Evolutionary conservation across 2,329 filamentous ascomycete species (phyloP), one percentile per base, ranked within the genome.

Genomic region (Calonectria honghensis): DNA sequence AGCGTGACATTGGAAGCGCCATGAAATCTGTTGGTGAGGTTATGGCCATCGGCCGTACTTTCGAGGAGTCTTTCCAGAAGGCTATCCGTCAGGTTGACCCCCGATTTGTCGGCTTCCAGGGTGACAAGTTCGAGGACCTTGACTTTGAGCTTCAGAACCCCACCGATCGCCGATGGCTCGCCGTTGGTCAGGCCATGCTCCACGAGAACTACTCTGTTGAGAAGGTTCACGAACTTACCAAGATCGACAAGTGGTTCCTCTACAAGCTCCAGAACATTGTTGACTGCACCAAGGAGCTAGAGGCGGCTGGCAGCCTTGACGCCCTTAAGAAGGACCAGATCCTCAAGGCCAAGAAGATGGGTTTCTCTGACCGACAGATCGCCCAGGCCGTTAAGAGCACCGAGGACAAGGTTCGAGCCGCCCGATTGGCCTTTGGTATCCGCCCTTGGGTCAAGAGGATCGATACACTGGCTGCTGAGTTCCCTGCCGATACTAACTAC

Each of bases 11-110:
- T 83, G 97, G 97, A 80, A 98, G 95, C 83, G 94, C 96, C 76
- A 99, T 99, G 97, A 99, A 98, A 89, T 98, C 96, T 31, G 96
- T 99, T 73, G 97, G 97, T 84, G 97, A 99, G 87, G 97, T 99
- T 75, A 99, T 99, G 97, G 97, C 97, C 78, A 98, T 99, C 82
- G 97, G 97, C 79, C 93, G 97, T 86, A 98, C 97, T 37, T 99
- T 98, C 81, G 97, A 99, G 87, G 97, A 99, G 88, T 98, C 96
- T 20, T 98, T 99, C 89, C 97, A 99, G 87, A 99, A 99, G 90
- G 97, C 97, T 76, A 98, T 98, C 83, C 95, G 97, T 75, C 95
- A 98, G 88, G 96, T 99, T 78, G 97, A 99, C 84, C 96, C 97
- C 79, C 92, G 91, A 82, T 98, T 95, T 84, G 87, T 96, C 77